Evolutionary conservation across 179 eudicot genomes (phyloP).

Genomic region (Patellifolia procumbens): DNA sequence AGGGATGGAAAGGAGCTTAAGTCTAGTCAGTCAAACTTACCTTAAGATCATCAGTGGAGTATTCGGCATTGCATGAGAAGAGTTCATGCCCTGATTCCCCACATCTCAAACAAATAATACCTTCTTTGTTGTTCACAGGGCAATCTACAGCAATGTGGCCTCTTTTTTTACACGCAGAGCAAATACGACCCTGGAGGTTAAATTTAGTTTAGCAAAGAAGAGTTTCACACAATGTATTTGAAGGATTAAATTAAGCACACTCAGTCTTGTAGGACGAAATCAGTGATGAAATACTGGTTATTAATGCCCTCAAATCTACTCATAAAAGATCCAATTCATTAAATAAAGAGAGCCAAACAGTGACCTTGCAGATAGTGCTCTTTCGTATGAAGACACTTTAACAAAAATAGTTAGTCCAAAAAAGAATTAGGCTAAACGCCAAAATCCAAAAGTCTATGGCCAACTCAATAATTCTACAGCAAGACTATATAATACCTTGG

Average conservation of each 20-base stretch:
- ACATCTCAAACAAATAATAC: constrained; percentile 42
- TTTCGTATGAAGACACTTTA: background rate
- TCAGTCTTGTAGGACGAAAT: background rate
- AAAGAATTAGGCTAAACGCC: background rate
- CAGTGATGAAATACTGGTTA: background rate
- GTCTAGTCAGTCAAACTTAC: constrained; percentile 23
- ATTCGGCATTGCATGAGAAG: constrained; percentile 37
- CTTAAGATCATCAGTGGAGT: constrained; percentile 54
- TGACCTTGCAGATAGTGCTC: background rate
- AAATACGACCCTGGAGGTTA: constrained; percentile 39
- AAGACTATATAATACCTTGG: constrained; percentile 31
- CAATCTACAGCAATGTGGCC: constrained; percentile 47
- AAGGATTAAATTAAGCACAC: background rate
- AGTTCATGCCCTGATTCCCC: constrained; percentile 51
- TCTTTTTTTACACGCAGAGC: constrained; percentile 34
- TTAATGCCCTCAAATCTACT: background rate
- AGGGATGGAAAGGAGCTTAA: background rate
- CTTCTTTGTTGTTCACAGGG: constrained; percentile 30
- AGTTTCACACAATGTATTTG: background rate
- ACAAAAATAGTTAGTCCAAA: background rate
- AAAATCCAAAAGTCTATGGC: background rate
- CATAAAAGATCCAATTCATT: background rate
- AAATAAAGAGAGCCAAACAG: background rate
- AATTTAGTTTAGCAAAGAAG: constrained; percentile 8
- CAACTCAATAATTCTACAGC: background rate